These are phyloP conservation scores for Dichotomocladium elegans DNA, from an alignment of 371 early-diverging fungal species.

Conservation along the genomic window DNA sequence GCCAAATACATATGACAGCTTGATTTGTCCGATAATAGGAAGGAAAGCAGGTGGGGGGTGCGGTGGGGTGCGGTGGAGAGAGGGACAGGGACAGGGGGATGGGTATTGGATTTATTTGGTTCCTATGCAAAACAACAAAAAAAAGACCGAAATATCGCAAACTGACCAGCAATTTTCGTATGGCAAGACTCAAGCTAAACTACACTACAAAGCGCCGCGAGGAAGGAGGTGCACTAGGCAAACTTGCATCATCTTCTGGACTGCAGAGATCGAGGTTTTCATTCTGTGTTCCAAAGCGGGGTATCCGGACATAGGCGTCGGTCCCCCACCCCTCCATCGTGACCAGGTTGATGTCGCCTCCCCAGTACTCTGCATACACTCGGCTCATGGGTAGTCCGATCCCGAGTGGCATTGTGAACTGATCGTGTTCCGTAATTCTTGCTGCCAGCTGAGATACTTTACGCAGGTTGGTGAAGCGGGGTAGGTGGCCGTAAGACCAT, in stretches of 20 bases:
- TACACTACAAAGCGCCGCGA: neutral
- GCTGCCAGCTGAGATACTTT: constrained; percentile 56
- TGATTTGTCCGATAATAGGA: neutral
- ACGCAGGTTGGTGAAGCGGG: constrained; percentile 54
- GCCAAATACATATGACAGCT: neutral
- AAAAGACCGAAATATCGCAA: no score
- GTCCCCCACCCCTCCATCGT: constrained; percentile 79
- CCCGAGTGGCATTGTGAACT: constrained; percentile 55
- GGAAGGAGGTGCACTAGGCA: neutral
- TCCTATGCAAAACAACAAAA: no score
- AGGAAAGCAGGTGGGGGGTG: neutral
- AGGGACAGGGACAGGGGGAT: neutral
- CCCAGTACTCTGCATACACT: constrained; percentile 83
- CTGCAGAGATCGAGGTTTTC: constrained; percentile 48
- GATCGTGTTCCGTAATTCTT: constrained; percentile 49
- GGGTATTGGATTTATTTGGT: neutral
- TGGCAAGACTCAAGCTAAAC: neutral
- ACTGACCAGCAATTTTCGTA: no score
- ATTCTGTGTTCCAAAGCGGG: constrained; percentile 55
- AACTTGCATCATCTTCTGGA: neutral
- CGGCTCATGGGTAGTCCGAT: constrained; percentile 81
- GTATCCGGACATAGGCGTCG: constrained; percentile 77
- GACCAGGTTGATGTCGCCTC: constrained; percentile 58
- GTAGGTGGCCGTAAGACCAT: constrained; percentile 66
- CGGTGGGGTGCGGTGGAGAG: neutral